These are phyloP conservation scores for Populus simonii DNA, from an alignment of 345 rosid genomes.

Conservation along the genomic window DNA sequence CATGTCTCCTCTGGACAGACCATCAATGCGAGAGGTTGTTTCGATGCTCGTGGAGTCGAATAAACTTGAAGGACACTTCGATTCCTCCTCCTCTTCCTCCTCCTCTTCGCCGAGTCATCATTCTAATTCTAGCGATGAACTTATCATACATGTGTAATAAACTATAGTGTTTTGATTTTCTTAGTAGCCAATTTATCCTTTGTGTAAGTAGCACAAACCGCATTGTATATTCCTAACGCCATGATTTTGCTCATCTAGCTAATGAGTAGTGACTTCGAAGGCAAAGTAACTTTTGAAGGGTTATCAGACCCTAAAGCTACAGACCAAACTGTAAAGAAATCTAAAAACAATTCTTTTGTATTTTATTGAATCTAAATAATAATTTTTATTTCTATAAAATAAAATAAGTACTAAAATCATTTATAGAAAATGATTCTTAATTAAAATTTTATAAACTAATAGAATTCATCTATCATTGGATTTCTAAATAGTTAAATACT, in stretches of 20 bases:
- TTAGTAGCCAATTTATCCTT: background rate
- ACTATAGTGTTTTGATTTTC: background rate
- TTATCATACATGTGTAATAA: conserved; percentile 15
- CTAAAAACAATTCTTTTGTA: fast-evolving
- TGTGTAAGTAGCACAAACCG: background rate
- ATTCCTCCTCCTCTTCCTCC: background rate
- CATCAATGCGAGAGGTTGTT: conserved; percentile 85
- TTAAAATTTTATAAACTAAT: too few relatives aligned
- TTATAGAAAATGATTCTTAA: too few relatives aligned
- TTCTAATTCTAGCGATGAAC: conserved; percentile 22
- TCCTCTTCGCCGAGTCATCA: conserved; percentile 7
- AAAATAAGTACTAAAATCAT: too few relatives aligned
- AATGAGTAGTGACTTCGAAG: background rate
- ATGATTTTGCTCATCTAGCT: background rate
- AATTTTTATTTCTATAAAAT: too few relatives aligned
- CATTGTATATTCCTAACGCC: background rate
- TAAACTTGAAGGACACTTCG: conserved; percentile 37
- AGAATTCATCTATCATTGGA: too few relatives aligned
- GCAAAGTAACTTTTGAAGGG: too few relatives aligned
- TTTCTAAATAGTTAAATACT: too few relatives aligned
- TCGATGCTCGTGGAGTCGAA: conserved; percentile 65
- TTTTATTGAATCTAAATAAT: too few relatives aligned
- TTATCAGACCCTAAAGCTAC: too few relatives aligned
- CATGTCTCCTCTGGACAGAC: conserved; percentile 62
- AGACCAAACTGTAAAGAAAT: too few relatives aligned